Conservation (phyloP, 1,284 basidiomycete genomes). For the Irpex sp. region DNA sequence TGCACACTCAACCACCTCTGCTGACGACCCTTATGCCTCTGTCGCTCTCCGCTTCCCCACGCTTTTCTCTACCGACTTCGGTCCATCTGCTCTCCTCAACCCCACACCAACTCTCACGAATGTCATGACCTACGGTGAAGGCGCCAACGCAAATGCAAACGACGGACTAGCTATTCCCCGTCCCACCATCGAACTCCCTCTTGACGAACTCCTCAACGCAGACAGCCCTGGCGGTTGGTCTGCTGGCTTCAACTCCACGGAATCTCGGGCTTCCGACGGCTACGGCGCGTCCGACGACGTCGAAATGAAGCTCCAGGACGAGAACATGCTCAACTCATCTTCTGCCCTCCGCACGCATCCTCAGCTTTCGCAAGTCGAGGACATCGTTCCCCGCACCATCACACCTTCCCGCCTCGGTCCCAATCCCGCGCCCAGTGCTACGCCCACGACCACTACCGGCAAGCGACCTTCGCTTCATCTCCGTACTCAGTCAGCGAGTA, state of each 20-base stretch:
- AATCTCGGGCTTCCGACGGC: slow-evolving; percentile 18
- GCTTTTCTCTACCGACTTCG: slow-evolving; percentile 69
- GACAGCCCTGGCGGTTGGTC: slow-evolving; percentile 34
- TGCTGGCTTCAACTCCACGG: slow-evolving; percentile 19
- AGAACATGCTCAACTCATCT: slow-evolving; percentile 30
- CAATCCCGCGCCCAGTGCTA: slow-evolving; percentile 43
- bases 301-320: slow-evolving; percentile 28
- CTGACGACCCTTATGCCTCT: slow-evolving; percentile 12
- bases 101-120: slow-evolving; percentile 60
- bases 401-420: slow-evolving; percentile 50
- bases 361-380: slow-evolving; percentile 37
- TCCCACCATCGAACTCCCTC: slow-evolving; percentile 75
- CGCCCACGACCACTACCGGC: slow-evolving; percentile 29
- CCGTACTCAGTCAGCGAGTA: slow-evolving; percentile 37
- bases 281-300: slow-evolving; percentile 27
- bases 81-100: slow-evolving; percentile 71
- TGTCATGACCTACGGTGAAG: slow-evolving; percentile 72
- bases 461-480: slow-evolving; percentile 57
- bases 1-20: slow-evolving; percentile 16
- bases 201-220: slow-evolving; percentile 67
- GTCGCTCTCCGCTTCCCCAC: slow-evolving; percentile 58
- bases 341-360: slow-evolving; percentile 31
- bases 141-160: slow-evolving; percentile 40
- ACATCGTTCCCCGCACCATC: slow-evolving; percentile 43
- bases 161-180: slow-evolving; percentile 62